A percentile compares a stretch with the other conserved stretches of the same genome.
These are phyloP conservation scores for Mikania micrantha DNA, from an alignment of 129 eudicot genomes.

Conservation along the genomic window DNA sequence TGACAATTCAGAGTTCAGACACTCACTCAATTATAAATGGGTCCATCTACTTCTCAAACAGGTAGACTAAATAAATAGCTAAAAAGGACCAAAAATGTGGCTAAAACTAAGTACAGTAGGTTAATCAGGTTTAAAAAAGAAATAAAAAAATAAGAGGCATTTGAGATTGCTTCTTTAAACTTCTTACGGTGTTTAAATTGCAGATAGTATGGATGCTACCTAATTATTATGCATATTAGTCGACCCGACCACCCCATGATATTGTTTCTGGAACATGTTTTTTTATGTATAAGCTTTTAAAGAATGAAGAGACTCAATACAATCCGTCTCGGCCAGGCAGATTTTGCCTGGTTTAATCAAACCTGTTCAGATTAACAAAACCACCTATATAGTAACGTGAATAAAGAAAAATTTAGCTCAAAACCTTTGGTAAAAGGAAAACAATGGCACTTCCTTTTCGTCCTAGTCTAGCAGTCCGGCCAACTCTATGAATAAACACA, in stretches of 20 bases:
- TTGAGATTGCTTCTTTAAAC: background rate
- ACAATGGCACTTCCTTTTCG: constrained; percentile 84
- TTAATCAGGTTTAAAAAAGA: background rate
- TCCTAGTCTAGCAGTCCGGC: constrained; percentile 94
- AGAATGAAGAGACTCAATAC: background rate
- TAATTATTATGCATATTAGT: background rate
- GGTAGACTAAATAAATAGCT: background rate
- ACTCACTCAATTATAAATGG: background rate
- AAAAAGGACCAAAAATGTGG: background rate
- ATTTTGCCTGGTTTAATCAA: background rate
- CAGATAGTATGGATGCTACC: background rate
- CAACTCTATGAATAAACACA: constrained; percentile 87
- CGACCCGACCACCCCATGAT: background rate
- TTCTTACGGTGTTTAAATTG: background rate
- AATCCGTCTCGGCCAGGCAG: background rate
- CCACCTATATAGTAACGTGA: background rate
- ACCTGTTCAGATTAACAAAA: background rate
- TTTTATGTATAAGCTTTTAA: background rate
- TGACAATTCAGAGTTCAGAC: background rate
- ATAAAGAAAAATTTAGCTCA: background rate
- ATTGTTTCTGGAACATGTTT: background rate
- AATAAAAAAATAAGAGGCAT: no score
- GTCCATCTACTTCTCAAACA: background rate
- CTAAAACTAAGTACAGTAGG: background rate
- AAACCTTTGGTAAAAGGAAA: constrained; percentile 77